These are phyloP conservation scores for Endothia cerciana DNA, from an alignment of 2,329 filamentous ascomycete species.

Conservation along the genomic window DNA sequence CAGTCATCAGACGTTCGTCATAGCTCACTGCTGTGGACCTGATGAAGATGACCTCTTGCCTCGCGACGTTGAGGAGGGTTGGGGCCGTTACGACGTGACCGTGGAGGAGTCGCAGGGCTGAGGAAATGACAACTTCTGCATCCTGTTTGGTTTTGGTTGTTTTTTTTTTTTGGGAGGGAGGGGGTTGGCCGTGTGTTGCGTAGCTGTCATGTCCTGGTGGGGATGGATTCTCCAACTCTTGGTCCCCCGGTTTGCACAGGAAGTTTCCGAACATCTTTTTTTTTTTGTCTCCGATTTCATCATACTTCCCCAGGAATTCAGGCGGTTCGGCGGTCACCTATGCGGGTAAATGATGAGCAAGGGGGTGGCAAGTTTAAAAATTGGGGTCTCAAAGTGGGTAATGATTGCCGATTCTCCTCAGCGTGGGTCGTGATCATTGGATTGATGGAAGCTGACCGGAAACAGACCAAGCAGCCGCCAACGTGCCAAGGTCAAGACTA, in stretches of 20 bases:
- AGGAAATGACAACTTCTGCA: background rate
- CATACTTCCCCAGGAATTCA: constrained; percentile 20
- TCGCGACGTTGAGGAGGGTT: background rate
- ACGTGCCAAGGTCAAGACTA: background rate
- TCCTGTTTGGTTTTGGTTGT: background rate
- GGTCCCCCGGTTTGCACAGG: background rate
- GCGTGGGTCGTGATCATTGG: background rate
- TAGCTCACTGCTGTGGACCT: background rate
- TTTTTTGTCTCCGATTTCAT: constrained; percentile 23
- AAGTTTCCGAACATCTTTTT: background rate
- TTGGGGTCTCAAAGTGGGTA: constrained; percentile 9
- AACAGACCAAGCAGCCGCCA: background rate
- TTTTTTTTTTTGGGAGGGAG: background rate
- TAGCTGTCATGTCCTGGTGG: background rate
- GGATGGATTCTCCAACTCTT: background rate
- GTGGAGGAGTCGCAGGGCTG: background rate
- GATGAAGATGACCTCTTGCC: background rate
- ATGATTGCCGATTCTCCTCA: constrained; percentile 13
- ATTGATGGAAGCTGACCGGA: constrained; percentile 6
- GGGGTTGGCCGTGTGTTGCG: background rate
- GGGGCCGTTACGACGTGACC: background rate
- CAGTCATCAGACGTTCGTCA: background rate
- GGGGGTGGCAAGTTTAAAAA: constrained; percentile 30
- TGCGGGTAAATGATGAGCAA: constrained; percentile 24
- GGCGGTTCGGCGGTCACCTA: background rate